Evolutionary conservation across 805 yeast species (phyloP), one percentile per base, ranked within the genome.

Genomic region (Ogataea pignaliae): DNA sequence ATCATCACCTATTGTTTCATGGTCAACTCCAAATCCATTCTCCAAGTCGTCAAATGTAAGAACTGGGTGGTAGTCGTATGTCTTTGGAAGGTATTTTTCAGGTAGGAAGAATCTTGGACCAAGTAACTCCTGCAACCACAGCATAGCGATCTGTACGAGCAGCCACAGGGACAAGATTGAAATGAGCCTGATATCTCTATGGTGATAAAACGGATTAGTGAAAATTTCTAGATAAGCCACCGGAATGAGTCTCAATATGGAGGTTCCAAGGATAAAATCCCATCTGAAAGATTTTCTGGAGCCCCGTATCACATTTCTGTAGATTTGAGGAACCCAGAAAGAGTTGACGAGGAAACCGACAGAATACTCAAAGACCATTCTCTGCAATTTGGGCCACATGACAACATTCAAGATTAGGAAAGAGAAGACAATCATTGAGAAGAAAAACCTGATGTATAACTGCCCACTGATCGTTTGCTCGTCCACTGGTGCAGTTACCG

Each of bases 101-200:
- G 90, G 91, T 29, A 90, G 65, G 72, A 93, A 85, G 71, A 88
- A 88, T 47, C 97, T 72, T 0, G 97, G 79, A 0, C 96, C 96
- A 30, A 85, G 65, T 8, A 73, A 50, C 41, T 78, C 79, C 61
- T 90, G 97, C 7, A 81, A 63, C 40, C 70, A 72, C 18, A 90
- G 59, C 1, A 85, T 43, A 0, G 64, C 45, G 0, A 88, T 63
- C 64, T 90, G 97, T 5, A 79, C 32, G 13, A 61, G 41, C 26
- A 85, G 53, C 90, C 95, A 89, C 0, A 62, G 46, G 0, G 67
- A 53, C 3, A 85, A 49, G 1, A 75, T 40, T 2, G 62, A 44
- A 0, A 78, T 80, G 59, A 83, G 73, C 1, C 51, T 48, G 0
- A 72, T 69, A 54, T 85, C 88, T 40, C 68, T 70, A 52, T 79